Percentiles rank a stretch among this genome's conserved stretches.
Conservation (phyloP, 768 basidiomycete genomes). For the Tubosaeta sp. region DNA sequence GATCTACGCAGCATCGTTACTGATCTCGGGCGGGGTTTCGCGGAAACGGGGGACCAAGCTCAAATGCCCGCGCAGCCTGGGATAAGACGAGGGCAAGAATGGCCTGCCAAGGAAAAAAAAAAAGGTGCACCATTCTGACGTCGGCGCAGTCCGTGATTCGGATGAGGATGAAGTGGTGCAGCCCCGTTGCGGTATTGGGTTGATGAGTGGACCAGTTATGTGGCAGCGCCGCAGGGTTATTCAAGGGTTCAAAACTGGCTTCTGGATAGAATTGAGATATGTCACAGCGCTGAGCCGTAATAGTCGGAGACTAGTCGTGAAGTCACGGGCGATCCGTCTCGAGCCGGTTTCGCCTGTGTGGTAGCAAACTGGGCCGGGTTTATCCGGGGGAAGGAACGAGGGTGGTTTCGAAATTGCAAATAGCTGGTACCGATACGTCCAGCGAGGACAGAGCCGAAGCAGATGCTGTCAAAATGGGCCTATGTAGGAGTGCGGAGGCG, state of each 20-base stretch:
- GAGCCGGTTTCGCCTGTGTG: background rate
- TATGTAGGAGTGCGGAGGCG: background rate
- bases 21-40: background rate
- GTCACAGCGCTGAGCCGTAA: conserved; percentile 1
- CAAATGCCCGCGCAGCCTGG: background rate
- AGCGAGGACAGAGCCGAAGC: background rate
- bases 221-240: conserved; percentile 1
- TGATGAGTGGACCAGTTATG: background rate
- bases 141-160: background rate
- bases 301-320: no score
- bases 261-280: background rate
- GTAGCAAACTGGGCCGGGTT: background rate
- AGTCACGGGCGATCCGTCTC: background rate
- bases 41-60: background rate
- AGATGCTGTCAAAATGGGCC: no score
- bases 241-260: background rate
- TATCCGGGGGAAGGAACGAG: background rate
- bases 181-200: no score
- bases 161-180: background rate
- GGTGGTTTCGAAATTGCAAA: background rate
- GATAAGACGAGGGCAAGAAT: background rate
- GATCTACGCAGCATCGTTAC: background rate
- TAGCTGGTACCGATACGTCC: background rate
- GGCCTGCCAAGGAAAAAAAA: background rate
- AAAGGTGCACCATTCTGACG: background rate